These are phyloP conservation scores for Albatrellus ellisii DNA, from an alignment of 768 basidiomycete genomes.

Conservation along the genomic window DNA sequence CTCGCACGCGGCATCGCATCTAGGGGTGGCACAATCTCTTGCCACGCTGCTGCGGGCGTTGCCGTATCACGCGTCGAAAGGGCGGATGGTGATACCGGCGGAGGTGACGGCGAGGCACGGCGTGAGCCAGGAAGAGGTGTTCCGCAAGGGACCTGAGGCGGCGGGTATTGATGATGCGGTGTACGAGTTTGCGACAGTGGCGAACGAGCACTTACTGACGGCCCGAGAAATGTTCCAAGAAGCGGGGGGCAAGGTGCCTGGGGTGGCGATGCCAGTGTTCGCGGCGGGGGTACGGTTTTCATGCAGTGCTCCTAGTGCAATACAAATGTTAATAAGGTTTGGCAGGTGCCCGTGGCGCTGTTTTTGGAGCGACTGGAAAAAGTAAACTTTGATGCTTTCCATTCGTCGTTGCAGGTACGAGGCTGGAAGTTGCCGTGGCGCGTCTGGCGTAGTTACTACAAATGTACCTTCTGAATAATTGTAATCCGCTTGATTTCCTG, in stretches of 20 bases:
- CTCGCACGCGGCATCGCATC: conserved; percentile 72
- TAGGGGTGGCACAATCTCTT: conserved; percentile 64
- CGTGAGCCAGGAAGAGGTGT: conserved; percentile 70
- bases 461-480: conserved; percentile 20
- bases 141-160: conserved; percentile 38
- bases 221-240: conserved; percentile 58
- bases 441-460: conserved; percentile 44
- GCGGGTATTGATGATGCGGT: conserved; percentile 64
- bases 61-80: conserved; percentile 62
- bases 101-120: conserved; percentile 71
- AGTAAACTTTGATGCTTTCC: conserved; percentile 60
- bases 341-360: conserved; percentile 51
- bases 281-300: conserved; percentile 46
- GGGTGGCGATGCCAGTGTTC: conserved; percentile 56
- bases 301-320: neutral
- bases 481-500: neutral
- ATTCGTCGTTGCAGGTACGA: conserved; percentile 44
- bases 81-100: conserved; percentile 65
- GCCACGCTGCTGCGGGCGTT: conserved; percentile 61
- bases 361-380: conserved; percentile 57
- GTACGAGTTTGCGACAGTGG: conserved; percentile 70
- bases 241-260: conserved; percentile 37
- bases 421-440: conserved; percentile 74
- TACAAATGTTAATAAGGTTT: conserved; percentile 2
- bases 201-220: conserved; percentile 68